phyloP scores from a whole-genome alignment of 2,329 filamentous ascomycete genomes.

The Plenodomus lindquistii region DNA sequence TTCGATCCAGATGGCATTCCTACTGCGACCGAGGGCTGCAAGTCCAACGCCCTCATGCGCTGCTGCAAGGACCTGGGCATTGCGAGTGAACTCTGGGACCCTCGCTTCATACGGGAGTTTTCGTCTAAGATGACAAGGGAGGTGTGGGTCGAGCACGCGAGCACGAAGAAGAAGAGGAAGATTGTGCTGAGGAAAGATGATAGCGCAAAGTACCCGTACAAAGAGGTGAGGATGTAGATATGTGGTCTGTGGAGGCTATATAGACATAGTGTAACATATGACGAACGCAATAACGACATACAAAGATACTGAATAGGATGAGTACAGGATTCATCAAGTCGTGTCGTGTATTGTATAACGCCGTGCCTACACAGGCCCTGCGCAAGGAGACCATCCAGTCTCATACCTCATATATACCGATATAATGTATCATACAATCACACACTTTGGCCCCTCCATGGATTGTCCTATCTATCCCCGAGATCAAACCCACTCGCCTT shows the following conservation, averaged over 20 bases:
- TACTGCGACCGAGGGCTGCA: constrained; percentile 93
- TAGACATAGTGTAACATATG: background rate
- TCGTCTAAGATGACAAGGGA: constrained; percentile 75
- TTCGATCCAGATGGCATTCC: constrained; percentile 89
- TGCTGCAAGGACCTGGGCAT: constrained; percentile 98
- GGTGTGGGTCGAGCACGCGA: constrained; percentile 85
- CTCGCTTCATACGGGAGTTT: constrained; percentile 82
- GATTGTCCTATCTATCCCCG: constrained; percentile 32
- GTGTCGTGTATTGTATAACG: background rate
- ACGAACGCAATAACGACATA: constrained; percentile 2
- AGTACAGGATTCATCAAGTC: background rate
- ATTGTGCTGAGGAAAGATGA: constrained; percentile 87
- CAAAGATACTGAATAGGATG: background rate
- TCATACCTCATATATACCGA: constrained; percentile 12
- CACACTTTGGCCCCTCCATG: constrained; percentile 2
- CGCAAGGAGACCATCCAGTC: background rate
- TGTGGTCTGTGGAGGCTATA: background rate
- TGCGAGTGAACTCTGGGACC: constrained; percentile 95
- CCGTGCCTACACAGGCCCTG: no score
- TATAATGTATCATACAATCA: background rate
- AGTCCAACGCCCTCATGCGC: constrained; percentile 95
- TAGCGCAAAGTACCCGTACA: constrained; percentile 67
- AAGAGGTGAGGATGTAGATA: constrained; percentile 49
- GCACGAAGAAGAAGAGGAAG: constrained; percentile 86
- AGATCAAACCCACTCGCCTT: constrained; percentile 38